Base-by-base conservation (phyloP, 176 grass and related monocot species). In the Carex myosuroides region DNA sequence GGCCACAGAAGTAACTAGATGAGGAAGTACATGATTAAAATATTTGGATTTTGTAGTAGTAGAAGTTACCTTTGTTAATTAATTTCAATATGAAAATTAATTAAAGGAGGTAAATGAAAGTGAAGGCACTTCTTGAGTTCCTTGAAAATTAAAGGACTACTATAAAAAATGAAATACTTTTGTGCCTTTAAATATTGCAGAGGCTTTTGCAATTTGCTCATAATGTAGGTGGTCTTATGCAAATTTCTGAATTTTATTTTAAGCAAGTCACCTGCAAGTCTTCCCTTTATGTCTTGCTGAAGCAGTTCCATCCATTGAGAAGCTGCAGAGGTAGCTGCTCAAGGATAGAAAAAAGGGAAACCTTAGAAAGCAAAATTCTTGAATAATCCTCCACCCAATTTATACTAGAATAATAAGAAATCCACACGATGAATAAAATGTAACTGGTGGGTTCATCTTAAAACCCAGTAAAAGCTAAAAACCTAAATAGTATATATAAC, bases 281-380 rank as follows among this genome's bases (percentile, higher is more conserved):
- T 91, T 30, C 96, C 96, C 90, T 94, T 88, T 75, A 99, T 93
- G 64, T 99, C 96, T 55, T 95, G 93, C 33, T 92, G 96, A 70
- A 99, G 85, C 42, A 99, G 88, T 42, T 93, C 96, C 88, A 99
- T 83, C 96, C 96, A 99, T 54, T 95, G 93, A 78, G 91, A 95
- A 61, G 93, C 93, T 84, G 93, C 88, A 73, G 85, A 89, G 33
- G 96, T 92, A 74, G 96, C 96, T 99, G 92, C 58, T 79, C 72
- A 90, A 83, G 16, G 14, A 6, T 54, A 75, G n/a, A 50, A 75
- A 54, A 75, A 13, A 21, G 39, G 11, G 3, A 85, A 13, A 55
- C 55, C 54, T 80, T 41, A 91, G 46, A 54, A 77, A 77, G 13
- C 53, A 55, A 18, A 56, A 7, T 77, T 55, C 29, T 4, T 32